Conservation (phyloP, 2,329 filamentous ascomycete species). For the Chalara sp. region DNA sequence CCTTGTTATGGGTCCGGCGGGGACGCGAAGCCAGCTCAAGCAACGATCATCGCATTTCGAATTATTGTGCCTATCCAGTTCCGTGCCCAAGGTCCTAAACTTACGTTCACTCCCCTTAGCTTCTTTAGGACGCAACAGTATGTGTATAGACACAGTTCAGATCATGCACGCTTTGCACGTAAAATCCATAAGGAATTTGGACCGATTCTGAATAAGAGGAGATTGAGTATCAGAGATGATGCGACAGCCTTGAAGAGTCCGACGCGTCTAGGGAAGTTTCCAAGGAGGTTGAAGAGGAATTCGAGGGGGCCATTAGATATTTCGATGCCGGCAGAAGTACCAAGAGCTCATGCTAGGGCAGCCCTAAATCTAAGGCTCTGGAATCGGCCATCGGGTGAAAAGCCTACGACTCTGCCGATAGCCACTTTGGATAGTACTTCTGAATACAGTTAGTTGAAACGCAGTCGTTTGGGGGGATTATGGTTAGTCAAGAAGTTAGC, state of each 20-base stretch:
- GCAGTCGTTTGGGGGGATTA: conserved; percentile 47
- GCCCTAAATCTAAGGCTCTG: background rate
- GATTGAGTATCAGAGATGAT: background rate
- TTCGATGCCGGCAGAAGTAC: background rate
- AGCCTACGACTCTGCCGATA: too few relatives aligned
- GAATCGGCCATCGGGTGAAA: too few relatives aligned
- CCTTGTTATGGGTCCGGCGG: conserved; percentile 29
- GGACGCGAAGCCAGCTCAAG: conserved; percentile 17
- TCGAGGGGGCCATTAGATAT: background rate
- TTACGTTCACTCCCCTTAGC: conserved; percentile 51
- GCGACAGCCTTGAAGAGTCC: background rate
- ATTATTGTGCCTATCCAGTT: conserved; percentile 54
- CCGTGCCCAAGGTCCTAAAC: conserved; percentile 38
- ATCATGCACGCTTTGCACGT: conserved; percentile 52
- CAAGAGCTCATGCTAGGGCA: background rate
- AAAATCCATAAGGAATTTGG: conserved; percentile 54
- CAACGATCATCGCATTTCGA: conserved; percentile 45
- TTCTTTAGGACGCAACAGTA: conserved; percentile 64
- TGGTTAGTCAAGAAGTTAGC: conserved; percentile 56
- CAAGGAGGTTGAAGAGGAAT: background rate
- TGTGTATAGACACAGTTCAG: conserved; percentile 43
- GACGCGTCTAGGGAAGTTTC: background rate
- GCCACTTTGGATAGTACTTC: background rate
- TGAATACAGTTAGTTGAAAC: conserved; percentile 7
- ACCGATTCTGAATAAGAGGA: conserved; percentile 30